Conservation (phyloP, 306 rosid species). For the Rosa rugosa region DNA sequence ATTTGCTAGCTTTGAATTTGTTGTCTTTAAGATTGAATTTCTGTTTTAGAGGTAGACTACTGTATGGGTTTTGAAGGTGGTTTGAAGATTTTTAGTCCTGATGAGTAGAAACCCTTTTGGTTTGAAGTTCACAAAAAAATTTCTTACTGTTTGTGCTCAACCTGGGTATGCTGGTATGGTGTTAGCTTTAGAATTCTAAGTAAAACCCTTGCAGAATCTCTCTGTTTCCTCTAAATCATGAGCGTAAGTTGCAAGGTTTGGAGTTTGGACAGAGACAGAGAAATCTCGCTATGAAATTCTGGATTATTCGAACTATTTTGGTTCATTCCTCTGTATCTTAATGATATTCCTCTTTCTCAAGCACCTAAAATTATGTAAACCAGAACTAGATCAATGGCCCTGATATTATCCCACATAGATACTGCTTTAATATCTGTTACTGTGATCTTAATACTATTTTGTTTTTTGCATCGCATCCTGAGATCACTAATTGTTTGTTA, state of each 20-base stretch:
- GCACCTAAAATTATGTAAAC: neutral
- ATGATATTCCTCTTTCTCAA: neutral
- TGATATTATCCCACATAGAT: neutral
- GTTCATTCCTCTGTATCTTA: neutral
- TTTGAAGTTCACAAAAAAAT: slow-evolving; percentile 6
- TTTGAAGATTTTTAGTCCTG: neutral
- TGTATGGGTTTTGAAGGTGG: slow-evolving; percentile 19
- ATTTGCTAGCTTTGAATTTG: slow-evolving; percentile 19
- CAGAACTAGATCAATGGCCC: neutral
- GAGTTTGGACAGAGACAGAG: neutral
- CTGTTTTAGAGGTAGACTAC: neutral
- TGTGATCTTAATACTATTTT: neutral
- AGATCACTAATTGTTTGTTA: slow-evolving; percentile 26
- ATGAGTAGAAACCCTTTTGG: slow-evolving; percentile 17
- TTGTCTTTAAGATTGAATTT: slow-evolving; percentile 1
- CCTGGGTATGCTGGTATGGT: neutral
- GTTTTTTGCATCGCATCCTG: neutral
- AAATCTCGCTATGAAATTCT: neutral
- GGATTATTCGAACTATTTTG: neutral
- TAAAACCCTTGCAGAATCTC: neutral
- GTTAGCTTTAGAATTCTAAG: neutral
- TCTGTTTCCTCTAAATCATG: neutral
- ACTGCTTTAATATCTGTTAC: neutral
- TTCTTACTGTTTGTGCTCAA: neutral
- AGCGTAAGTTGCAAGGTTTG: neutral